Conservation (phyloP, 371 early-diverging fungal genomes). For the Funneliformis caledonium region DNA sequence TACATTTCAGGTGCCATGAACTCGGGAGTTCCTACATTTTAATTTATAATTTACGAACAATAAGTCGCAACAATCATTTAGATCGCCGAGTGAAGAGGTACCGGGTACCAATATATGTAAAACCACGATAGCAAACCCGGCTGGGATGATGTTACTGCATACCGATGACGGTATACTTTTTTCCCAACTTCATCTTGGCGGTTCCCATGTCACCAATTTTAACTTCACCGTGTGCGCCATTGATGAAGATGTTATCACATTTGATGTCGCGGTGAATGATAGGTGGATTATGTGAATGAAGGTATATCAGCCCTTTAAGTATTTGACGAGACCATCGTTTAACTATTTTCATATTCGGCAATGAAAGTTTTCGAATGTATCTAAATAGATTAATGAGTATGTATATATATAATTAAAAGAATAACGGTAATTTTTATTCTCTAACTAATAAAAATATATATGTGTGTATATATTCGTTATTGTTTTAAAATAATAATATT, state of each 20-base stretch:
- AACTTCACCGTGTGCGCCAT: conserved; percentile 89
- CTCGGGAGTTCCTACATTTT: conserved; percentile 78
- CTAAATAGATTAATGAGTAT: conserved; percentile 38
- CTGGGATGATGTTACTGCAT: conserved; percentile 49
- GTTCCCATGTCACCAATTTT: conserved; percentile 95
- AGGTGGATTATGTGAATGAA: conserved; percentile 84
- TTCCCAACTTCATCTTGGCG: conserved; percentile 79
- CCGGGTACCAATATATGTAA: conserved; percentile 43
- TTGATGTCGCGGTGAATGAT: conserved; percentile 93
- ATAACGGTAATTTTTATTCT: not conserved
- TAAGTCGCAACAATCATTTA: conserved; percentile 30
- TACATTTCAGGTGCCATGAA: conserved; percentile 98
- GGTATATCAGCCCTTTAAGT: conserved; percentile 81
- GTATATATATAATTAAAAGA: not conserved
- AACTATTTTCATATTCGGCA: conserved; percentile 74
- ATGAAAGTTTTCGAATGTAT: conserved; percentile 70
- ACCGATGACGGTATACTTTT: conserved; percentile 87
- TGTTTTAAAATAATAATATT: no score
- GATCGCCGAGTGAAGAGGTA: conserved; percentile 16
- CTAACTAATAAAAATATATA: not conserved
- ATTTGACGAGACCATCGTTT: conserved; percentile 86
- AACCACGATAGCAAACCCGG: conserved; percentile 58
- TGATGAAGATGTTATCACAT: conserved; percentile 91
- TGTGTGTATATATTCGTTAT: not conserved
- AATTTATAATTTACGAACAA: conserved; percentile 26